These are phyloP conservation scores for Dentipellis sp. DNA, from an alignment of 768 basidiomycete species.

Conservation along the genomic window DNA sequence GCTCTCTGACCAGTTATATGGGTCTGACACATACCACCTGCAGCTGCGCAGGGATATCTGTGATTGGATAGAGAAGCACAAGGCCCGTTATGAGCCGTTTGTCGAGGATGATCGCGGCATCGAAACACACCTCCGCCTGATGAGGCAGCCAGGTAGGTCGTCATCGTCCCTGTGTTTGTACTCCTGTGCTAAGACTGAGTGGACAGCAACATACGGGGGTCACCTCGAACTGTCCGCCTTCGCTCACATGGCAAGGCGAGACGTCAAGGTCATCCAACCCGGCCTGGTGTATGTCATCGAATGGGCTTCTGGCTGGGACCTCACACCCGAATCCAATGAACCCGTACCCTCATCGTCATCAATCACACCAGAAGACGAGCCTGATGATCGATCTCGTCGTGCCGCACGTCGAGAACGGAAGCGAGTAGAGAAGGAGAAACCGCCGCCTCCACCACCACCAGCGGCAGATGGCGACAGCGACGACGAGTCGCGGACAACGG, in stretches of 20 bases:
- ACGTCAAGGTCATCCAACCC: slow-evolving; percentile 91
- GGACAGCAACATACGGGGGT: slow-evolving; percentile 77
- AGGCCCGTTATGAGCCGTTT: slow-evolving; percentile 73
- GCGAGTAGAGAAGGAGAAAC: slow-evolving; percentile 20
- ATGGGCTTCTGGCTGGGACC: slow-evolving; percentile 55
- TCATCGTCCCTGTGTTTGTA: slow-evolving; percentile 3
- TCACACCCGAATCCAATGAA: slow-evolving; percentile 13
- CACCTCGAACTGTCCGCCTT: slow-evolving; percentile 93
- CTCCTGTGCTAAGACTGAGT: slow-evolving; percentile 1
- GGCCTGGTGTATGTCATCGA: slow-evolving; percentile 87
- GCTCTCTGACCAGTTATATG: slow-evolving; percentile 79
- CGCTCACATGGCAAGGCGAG: slow-evolving; percentile 64
- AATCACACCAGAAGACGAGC: slow-evolving; percentile 19
- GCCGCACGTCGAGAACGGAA: slow-evolving; percentile 31
- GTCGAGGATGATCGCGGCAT: slow-evolving; percentile 80
- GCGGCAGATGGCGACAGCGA: slow-evolving; percentile 10
- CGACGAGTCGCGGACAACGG: slow-evolving; percentile 20
- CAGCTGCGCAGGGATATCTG: slow-evolving; percentile 70
- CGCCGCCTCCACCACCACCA: slow-evolving; percentile 6
- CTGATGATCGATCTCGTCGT: slow-evolving; percentile 36
- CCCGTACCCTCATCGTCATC: slow-evolving; percentile 16
- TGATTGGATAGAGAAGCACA: slow-evolving; percentile 67
- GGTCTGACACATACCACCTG: slow-evolving; percentile 59
- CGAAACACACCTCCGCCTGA: slow-evolving; percentile 61
- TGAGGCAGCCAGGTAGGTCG: slow-evolving; percentile 66